Base-by-base conservation (phyloP, 257 asterid species). In the Perilla frutescens region DNA sequence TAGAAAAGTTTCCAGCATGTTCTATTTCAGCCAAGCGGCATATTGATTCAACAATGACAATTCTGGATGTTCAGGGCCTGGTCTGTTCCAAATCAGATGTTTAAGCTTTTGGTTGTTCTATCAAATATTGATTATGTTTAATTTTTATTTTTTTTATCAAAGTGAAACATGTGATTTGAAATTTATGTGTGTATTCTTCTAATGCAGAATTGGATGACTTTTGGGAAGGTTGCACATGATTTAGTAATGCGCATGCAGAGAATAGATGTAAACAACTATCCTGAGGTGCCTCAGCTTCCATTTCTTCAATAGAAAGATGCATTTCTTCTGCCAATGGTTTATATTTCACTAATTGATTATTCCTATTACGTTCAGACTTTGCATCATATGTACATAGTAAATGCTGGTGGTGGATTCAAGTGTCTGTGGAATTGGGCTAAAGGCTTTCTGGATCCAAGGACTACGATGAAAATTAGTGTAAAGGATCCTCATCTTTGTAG, bases 51-150 rank as follows among this genome's bases (percentile, higher is more conserved):
- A 79, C 97, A 36, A 90, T 90, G 15, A 87, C 97, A 47, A 84
- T 95, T 78, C 81, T 95, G 87, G 99, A 95, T 76, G 98, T 84
- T 57, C 96, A 92, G 39, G 98, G 98, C 60, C 83, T 92, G 98
- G 98, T 92, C 76, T 72, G 96, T 90, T 75, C 80, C 66, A 69
- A 65, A 58, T 57, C 63, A 45, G 39, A 64, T 53, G 47, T 75
- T 70, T 65, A 58, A 70, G 29, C 73, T 41, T 77, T 66, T 60
- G 11, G 58, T 48, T 66, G 54, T 20, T 76, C 76, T 14, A 14
- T 43, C 75, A 36, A 32, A 56, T 79, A 71, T 50, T 34, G 49
- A 26, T 66, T 59, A 15, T 37, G 44, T 44, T 43, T 15, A 34
- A 1, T 47, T 48, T 76, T 20, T 34, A 34, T 2, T 2, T 34